Evolutionary conservation across 768 basidiomycete species (phyloP), one percentile per base, ranked within the genome.

Genomic region (Lactifluus subvellereus): DNA sequence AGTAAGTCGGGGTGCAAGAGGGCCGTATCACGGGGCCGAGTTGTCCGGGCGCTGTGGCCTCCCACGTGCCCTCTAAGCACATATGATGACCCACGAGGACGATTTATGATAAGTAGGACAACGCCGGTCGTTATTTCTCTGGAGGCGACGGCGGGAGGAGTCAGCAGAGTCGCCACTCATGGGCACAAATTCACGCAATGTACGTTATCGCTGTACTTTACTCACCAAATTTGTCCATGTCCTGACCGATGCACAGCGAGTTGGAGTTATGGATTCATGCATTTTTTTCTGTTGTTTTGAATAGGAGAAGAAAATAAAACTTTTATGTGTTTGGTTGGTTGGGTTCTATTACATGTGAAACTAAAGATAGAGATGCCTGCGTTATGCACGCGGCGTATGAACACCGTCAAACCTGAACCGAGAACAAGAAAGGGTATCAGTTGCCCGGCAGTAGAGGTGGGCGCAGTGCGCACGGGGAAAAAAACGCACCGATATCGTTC

Each of bases 401-500:
- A 77, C 76, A 95, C 93, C 7, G 91, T 91, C 57, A 95, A 75
- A 69, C 94, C 94, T 94, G 67, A 5, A 64, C 54, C 4, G 16
- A 20, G 27, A 65, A 22, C 57, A 60, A 40, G 45, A 61, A 64
- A 10, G 57, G 1, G 13, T 64, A 51, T 43, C 37, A 49, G 51
- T 18, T 0, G 4, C 13, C 27, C 3, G 16, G 6, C 2, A 16
- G 6, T 3, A 10, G 32, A 27, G 2, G 27, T 13, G 43, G n/a
- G n/a, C 16, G 30, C n/a, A 4, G 14, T 14, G 35, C 4, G 8
- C 22, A 37, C 22, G 9, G 10, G 27, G 37, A 54, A 9, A 80
- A 27, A 27, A 27, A 27, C 90, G 68, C 69, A 97, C 97, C 95
- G 66, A 99, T 86, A 72, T 98, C 96, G 72, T 96, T 94, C 48